Conservation (phyloP, 352 stramenopile genomes). For the Pythium aristosporum region DNA sequence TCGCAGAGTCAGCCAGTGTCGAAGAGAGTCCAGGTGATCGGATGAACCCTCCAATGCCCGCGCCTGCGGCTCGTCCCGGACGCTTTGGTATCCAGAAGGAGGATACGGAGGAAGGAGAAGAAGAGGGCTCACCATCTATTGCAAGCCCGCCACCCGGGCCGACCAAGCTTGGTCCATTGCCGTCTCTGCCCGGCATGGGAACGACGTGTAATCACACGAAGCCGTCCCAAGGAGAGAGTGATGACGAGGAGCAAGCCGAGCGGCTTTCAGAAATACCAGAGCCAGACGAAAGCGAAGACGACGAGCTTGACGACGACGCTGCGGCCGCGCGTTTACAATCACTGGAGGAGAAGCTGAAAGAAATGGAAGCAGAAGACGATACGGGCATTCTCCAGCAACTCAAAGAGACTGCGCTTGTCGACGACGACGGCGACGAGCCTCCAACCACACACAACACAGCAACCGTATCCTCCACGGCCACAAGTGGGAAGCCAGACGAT, state of each 20-base stretch:
- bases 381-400: slow-evolving; percentile 76
- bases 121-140: slow-evolving; percentile 21
- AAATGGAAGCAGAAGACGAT: slow-evolving; percentile 83
- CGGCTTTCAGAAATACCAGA: slow-evolving; percentile 2
- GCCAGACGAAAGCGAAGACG: slow-evolving; percentile 31
- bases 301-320: slow-evolving; percentile 60
- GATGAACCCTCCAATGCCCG: not conserved
- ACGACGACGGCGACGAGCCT: slow-evolving; percentile 28
- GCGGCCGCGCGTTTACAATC: slow-evolving; percentile 58
- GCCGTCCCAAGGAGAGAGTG: not conserved
- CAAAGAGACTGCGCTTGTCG: slow-evolving; percentile 42
- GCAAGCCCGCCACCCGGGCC: slow-evolving; percentile 22
- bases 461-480: not conserved
- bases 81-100: slow-evolving; percentile 13
- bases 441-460: not conserved
- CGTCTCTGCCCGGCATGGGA: slow-evolving; percentile 13
- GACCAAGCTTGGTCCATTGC: slow-evolving; percentile 12
- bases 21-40: slow-evolving; percentile 12
- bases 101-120: slow-evolving; percentile 26
- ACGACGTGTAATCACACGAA: not conserved
- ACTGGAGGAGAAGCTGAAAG: slow-evolving; percentile 76
- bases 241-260: slow-evolving; percentile 17
- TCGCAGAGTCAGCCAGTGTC: slow-evolving; percentile 30
- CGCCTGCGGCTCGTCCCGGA: not conserved
- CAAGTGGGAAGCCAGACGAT: slow-evolving; percentile 9